phyloP scores from a whole-genome alignment of 352 stramenopile genomes.

The Thraustochytrium sp. region DNA sequence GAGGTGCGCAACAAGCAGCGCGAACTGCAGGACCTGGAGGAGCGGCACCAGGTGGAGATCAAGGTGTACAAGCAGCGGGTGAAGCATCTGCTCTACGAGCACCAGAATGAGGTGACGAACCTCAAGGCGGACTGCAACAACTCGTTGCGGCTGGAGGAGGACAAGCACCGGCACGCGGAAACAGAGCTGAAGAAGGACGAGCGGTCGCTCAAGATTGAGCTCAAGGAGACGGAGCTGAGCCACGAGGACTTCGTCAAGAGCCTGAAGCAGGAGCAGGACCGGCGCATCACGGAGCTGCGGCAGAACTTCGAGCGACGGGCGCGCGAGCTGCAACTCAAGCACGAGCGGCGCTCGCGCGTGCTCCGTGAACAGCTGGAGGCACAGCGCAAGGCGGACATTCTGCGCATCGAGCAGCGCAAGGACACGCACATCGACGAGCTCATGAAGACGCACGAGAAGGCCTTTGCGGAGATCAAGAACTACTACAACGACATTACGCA shows the following conservation, averaged over 20 bases:
- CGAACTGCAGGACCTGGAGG: constrained; percentile 85
- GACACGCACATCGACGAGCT: constrained; percentile 79
- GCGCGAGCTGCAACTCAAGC: constrained; percentile 72
- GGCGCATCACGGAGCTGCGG: constrained; percentile 75
- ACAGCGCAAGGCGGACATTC: constrained; percentile 70
- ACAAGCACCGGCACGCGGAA: constrained; percentile 77
- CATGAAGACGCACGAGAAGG: constrained; percentile 85
- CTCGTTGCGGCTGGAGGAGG: constrained; percentile 76
- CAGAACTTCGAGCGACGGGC: constrained; percentile 82
- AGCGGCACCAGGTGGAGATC: constrained; percentile 90
- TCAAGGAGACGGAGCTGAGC: constrained; percentile 82
- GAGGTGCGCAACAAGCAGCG: constrained; percentile 87
- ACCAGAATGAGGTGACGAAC: constrained; percentile 82
- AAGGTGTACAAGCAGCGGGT: constrained; percentile 91
- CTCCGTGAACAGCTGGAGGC: constrained; percentile 73
- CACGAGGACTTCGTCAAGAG: constrained; percentile 84
- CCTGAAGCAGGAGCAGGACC: constrained; percentile 85
- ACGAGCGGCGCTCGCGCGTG: constrained; percentile 52
- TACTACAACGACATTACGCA: constrained; percentile 96
- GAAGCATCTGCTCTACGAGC: constrained; percentile 90
- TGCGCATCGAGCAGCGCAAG: constrained; percentile 82
- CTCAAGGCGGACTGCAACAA: constrained; percentile 80
- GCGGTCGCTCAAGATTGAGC: constrained; percentile 71
- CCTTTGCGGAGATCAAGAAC: constrained; percentile 90
- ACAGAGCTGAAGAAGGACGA: constrained; percentile 79